Evolutionary conservation across 495 filamentous ascomycete species (phyloP), one percentile per base, ranked within the genome.

Genomic region (Annulohypoxylon nitens): DNA sequence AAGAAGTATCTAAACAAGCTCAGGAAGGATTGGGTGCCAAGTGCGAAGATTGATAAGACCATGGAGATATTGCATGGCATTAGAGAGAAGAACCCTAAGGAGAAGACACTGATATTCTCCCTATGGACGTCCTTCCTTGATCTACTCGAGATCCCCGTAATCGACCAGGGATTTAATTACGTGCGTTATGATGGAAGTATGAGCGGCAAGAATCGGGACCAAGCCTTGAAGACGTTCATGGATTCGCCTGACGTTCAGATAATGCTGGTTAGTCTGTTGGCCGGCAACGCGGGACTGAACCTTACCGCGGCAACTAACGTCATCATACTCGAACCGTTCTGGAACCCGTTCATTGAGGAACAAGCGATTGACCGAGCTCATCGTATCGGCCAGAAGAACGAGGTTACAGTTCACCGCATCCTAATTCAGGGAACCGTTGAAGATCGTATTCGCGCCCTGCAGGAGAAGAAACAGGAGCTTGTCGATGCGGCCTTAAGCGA

Each of bases 301-400:
- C 87, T 98, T 18, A 91, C 91, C 7, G 90, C 90, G n/a, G 95
- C 95, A 0, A 92, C 90, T 0, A 91, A 93, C 71, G 92, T 98
- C 70, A 93, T 98, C 77, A 91, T 98, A 61, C 88, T 97, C 64
- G 95, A 98, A 73, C 95, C 95, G 0, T 97, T 97, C 83, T 98
- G 96, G 93, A 98, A 98, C 69, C 94, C 95, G 0, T 97, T 91
- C 77, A 91, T 97, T 26, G 95, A 98, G 81, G 93, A 95, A 74
- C 95, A 98, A 79, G 95, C 95, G 1, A 91, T 98, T 63, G 96
- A 97, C 80, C 93, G 95, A 41, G 93, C 95, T 3, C 92, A 98
- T 78, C 92, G 95, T 3, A 93, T 98, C 64, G 95, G 94, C 12
- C 95, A 98, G 84, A 84, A 84, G 69, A 85, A 86, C 0, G 81